These are phyloP conservation scores for Pyrenula aspistea DNA, from an alignment of 495 filamentous ascomycete species.

Conservation along the genomic window DNA sequence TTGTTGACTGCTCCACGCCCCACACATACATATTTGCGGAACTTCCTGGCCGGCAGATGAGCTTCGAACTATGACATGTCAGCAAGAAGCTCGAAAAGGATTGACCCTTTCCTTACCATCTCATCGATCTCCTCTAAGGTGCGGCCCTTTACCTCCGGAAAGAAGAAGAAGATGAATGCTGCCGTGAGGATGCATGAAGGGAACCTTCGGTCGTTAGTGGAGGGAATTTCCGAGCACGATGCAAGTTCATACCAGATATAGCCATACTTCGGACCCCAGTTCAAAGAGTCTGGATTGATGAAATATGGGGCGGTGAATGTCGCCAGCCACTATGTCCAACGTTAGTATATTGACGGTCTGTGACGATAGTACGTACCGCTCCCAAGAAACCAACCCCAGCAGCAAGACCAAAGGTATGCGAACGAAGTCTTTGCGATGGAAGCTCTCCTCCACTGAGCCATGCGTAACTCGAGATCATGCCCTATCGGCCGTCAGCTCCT, in stretches of 20 bases:
- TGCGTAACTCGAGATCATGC: slow-evolving; percentile 23
- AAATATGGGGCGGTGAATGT: slow-evolving; percentile 51
- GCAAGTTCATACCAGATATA: slow-evolving; percentile 38
- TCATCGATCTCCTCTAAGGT: slow-evolving; percentile 43
- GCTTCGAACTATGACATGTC: slow-evolving; percentile 11
- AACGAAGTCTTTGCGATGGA: slow-evolving; percentile 33
- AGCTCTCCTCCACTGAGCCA: slow-evolving; percentile 48
- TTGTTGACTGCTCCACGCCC: slow-evolving; percentile 6
- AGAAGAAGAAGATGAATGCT: slow-evolving; percentile 35
- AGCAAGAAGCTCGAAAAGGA: background rate
- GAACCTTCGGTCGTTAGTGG: slow-evolving; percentile 12
- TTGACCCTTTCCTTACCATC: slow-evolving; percentile 18
- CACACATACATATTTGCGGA: slow-evolving; percentile 16
- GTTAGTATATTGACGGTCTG: background rate
- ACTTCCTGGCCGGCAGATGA: slow-evolving; percentile 17
- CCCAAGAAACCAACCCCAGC: slow-evolving; percentile 39
- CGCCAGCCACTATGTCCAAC: slow-evolving; percentile 27
- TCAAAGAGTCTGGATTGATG: slow-evolving; percentile 41
- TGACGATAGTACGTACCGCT: slow-evolving; percentile 7
- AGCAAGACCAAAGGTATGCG: slow-evolving; percentile 45
- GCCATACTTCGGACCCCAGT: slow-evolving; percentile 42
- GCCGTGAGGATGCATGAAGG: slow-evolving; percentile 24
- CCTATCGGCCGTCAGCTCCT: background rate
- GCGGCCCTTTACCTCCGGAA: slow-evolving; percentile 41
- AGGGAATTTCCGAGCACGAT: slow-evolving; percentile 4